phyloP scores from a whole-genome alignment of 257 asterid genomes.

The Nicotiana undulata region DNA sequence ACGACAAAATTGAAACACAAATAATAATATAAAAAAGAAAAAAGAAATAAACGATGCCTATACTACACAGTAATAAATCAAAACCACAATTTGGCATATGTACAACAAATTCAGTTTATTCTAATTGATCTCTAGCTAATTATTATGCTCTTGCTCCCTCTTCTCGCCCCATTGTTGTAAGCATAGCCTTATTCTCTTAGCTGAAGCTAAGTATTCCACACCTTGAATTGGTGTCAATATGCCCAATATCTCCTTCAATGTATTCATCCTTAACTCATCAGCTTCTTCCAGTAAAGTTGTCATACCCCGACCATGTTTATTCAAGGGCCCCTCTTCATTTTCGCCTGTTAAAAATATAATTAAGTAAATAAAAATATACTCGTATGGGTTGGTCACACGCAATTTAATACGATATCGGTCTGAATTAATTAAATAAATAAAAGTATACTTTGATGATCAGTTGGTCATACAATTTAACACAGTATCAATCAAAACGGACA shows the following conservation, averaged over 20 bases:
- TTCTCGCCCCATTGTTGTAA: slow-evolving; percentile 28
- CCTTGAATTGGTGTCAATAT: slow-evolving; percentile 26
- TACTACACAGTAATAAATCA: too few relatives aligned
- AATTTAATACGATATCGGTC: too few relatives aligned
- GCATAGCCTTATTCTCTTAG: slow-evolving; percentile 24
- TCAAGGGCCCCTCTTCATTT: slow-evolving; percentile 5
- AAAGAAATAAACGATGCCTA: too few relatives aligned
- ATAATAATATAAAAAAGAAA: too few relatives aligned
- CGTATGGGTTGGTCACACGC: too few relatives aligned
- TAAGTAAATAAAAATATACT: background rate
- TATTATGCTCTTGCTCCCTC: slow-evolving; percentile 20
- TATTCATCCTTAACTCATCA: slow-evolving; percentile 25
- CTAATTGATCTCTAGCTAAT: background rate
- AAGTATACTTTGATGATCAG: too few relatives aligned
- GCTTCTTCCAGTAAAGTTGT: slow-evolving; percentile 17
- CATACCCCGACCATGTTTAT: slow-evolving; percentile 13
- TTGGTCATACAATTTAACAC: too few relatives aligned
- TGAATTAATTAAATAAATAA: too few relatives aligned
- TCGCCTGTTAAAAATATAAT: background rate
- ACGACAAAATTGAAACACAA: too few relatives aligned
- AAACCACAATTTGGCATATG: background rate
- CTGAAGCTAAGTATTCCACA: slow-evolving; percentile 22
- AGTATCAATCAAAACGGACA: too few relatives aligned
- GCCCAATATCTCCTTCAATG: slow-evolving; percentile 17
- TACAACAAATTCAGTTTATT: background rate